Evolutionary conservation across 345 rosid species (phyloP), one percentile per base, ranked within the genome.

Genomic region (Corymbia maculata): DNA sequence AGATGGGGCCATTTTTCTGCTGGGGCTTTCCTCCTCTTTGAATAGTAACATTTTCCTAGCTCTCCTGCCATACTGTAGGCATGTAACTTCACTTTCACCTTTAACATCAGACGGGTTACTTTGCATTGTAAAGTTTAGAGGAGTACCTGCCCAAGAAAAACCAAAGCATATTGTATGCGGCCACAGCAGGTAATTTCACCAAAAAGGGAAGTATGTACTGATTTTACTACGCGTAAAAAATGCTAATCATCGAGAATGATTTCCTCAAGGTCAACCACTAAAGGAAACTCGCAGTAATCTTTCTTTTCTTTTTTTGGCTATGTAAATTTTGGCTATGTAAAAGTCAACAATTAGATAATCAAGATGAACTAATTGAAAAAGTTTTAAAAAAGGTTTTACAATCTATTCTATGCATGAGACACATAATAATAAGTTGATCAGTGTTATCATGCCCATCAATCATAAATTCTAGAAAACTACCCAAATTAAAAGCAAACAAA

Each of bases 1-100:
- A 32, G 94, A 86, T 86, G 97, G 95, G 57, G 92, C 92, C 64
- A 92, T 91, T 89, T 90, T 92, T 88, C 90, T 89, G 86, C 79
- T 8, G 17, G 89, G 86, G 86, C 89, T 86, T 87, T 86, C 89
- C 26, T 91, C 92, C 88, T 90, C 94, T 88, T 91, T 92, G 92
- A 94, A 94, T 50, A 88, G 66, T 89, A 97, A 89, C 88, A 36
- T 89, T 90, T 89, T 95, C 52, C 89, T 92, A 5, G 91, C 92
- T 90, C 50, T 89, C 88, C 91, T 70, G 47, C 87, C 50, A 28
- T 79, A 36, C 59, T 87, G 13, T 16, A 13, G 44, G 57, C 82
- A 75, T 75, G 82, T 49, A 75, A 75, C 87, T 86, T 24, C 84
- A 26, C 80, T 85, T 68, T 88, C 91, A n/a, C 89, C 88, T 79